A percentile compares a stretch with the other conserved stretches of the same genome.
These are phyloP conservation scores for Solanum gandarillasii DNA, from an alignment of 257 asterid species.

Conservation along the genomic window DNA sequence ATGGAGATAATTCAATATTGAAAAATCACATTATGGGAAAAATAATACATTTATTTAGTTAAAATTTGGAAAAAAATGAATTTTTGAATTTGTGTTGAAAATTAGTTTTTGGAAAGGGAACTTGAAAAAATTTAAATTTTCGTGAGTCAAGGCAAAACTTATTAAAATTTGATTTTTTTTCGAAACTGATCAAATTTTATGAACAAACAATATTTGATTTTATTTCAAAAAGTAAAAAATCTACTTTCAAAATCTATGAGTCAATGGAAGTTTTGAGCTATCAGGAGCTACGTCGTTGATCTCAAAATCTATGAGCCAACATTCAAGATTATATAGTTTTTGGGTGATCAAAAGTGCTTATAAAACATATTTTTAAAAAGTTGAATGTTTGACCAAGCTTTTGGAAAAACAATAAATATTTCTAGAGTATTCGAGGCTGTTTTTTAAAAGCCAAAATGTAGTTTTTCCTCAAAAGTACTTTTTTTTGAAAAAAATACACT, in stretches of 20 bases:
- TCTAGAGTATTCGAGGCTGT: fast-evolving
- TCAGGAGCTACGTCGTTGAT: neutral
- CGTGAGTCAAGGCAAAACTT: fast-evolving
- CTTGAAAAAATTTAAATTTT: no score
- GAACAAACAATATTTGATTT: no score
- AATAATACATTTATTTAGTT: neutral
- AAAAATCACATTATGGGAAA: neutral
- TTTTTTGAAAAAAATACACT: no score
- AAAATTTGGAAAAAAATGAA: neutral
- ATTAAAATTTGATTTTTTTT: no score
- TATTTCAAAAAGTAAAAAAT: no score
- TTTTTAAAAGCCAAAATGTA: neutral
- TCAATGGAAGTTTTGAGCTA: neutral
- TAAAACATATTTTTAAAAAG: no score
- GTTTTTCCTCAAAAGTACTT: neutral
- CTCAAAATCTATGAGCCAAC: neutral
- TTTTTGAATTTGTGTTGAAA: neutral
- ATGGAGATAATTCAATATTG: neutral
- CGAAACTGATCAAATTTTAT: no score
- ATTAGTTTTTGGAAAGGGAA: no score
- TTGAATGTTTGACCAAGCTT: fast-evolving
- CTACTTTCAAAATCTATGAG: neutral
- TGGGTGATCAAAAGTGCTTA: neutral
- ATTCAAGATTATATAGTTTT: no score
- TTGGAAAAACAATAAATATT: fast-evolving